Evolutionary conservation across 2,329 filamentous ascomycete species (phyloP), one percentile per base, ranked within the genome.

Genomic region (Fusarium humuli): DNA sequence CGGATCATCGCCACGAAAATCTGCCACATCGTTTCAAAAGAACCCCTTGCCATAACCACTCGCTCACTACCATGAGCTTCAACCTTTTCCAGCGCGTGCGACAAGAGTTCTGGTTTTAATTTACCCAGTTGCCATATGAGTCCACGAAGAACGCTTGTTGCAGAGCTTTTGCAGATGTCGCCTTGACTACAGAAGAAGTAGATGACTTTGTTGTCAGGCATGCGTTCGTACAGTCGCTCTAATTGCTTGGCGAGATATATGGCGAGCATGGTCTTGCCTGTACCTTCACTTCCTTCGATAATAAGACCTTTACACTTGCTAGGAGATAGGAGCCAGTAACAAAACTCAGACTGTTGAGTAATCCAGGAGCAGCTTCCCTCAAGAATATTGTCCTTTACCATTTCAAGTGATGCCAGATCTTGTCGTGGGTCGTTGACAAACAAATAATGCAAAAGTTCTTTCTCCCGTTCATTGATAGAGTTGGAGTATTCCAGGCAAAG

Each of bases 131-230:
- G 66, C 53, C 55, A 69, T 10, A 69, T 34, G 1, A 65, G 20
- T 3, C 66, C 65, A 7, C 65, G 30, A 9, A 69, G 41, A 10
- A 69, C 23, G 10, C 42, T 30, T 2, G 44, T 30, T 12, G 60
- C 42, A 7, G 60, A 61, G 12, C 65, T 69, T 20, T 44, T 12
- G 10, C 30, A 48, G 27, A 57, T 49, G 7, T 65, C 45, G 16
- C 65, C 57, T 11, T 56, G 23, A 30, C 27, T 52, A 22, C 66
- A 69, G 18, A 69, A 69, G 23, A 65, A 69, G 42, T 69, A 69
- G n/a, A 61, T 20, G 1, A 69, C 32, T 4, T 32, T 47, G 2
- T 61, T 52, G 3, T 18, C 34, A 3, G 49, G n/a, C 4, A 41
- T 49, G 1, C 30, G 34, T 7, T 25, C 6, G 0, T 50, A 20